Base-by-base conservation (phyloP, 169 alveolate genomes). In the Neospora caninum region DNA sequence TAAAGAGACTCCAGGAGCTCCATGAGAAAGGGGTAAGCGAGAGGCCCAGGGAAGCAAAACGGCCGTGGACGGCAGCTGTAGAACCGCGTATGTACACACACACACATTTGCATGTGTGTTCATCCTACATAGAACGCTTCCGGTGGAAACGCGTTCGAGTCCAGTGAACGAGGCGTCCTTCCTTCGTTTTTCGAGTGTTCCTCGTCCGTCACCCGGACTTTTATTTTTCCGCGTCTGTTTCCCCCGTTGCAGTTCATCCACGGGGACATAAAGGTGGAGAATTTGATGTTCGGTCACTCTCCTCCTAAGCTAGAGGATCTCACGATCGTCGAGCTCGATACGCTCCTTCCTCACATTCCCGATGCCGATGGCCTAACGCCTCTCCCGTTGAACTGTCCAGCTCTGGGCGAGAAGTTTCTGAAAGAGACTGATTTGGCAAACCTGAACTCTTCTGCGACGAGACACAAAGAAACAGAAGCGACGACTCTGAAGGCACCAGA, bases 241-340 rank as follows among this genome's bases (percentile, higher is more conserved):
- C 18, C 18, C 41, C 42, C 39, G n/a, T 41, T 39, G 31, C 92
- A 87, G 92, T 87, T n/a, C 27, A 87, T 87, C 43, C 92, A 87
- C 92, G 92, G 92, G 41, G 92, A 87, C 49, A 87, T 87, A 10
- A 87, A 87, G 45, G n/a, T 54, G 27, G 92, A 87, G 43, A 87
- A 87, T 34, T 16, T 87, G 38, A 87, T 87, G 80, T 87, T 87
- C 34, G 20, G 92, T 13, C 36, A 20, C 38, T 38, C 53, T 7
- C 42, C 80, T 18, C 92, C 92, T 0, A 34, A 43, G 27, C 92
- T 70, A 13, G 73, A 38, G n/a, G 45, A 49, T 20, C 80, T 87
- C 2, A 54, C 80, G 20, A n/a, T 87, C 34, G 92, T 87, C 43
- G 92, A 87, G 31, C 25, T 87, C 45, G 92, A 87, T 39, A 78